Conservation (phyloP, 2,329 filamentous ascomycete species). For the Colletotrichum endophyticum region DNA sequence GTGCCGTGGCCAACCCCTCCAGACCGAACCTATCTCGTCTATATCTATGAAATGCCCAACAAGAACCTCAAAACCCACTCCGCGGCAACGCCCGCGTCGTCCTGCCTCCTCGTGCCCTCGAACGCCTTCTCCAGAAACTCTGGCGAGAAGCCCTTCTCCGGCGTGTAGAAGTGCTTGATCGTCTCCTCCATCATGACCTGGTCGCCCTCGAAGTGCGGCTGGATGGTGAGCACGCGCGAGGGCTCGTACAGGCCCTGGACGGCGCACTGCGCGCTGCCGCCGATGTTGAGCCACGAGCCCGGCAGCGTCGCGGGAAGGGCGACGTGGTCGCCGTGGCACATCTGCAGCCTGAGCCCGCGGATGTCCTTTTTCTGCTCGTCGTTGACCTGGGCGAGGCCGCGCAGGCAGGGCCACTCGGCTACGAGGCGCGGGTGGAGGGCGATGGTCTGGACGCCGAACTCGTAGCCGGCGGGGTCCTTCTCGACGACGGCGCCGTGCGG, state of each 20-base stretch:
- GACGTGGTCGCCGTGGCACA: constrained; percentile 51
- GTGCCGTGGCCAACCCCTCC: not conserved
- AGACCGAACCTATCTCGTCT: not conserved
- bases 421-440: constrained; percentile 43
- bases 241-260: constrained; percentile 48
- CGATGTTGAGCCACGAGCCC: constrained; percentile 41
- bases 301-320: constrained; percentile 34
- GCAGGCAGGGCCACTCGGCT: constrained; percentile 42
- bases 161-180: constrained; percentile 9
- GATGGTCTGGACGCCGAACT: constrained; percentile 47
- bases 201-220: constrained; percentile 54
- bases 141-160: not conserved
- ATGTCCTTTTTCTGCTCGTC: not conserved
- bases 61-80: constrained; percentile 6
- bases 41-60: not conserved
- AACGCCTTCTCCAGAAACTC: not conserved
- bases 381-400: constrained; percentile 1
- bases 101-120: not conserved
- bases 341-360: constrained; percentile 41
- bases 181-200: constrained; percentile 40
- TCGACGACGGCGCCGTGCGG: constrained; percentile 30
- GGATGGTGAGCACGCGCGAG: constrained; percentile 43
- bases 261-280: constrained; percentile 43
- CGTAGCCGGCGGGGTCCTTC: constrained; percentile 46
- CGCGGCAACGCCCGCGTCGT: not conserved